Percentiles rank a stretch among this genome's conserved stretches.
These are phyloP conservation scores for Suhomyces terraborum DNA, from an alignment of 1,139 yeast genomes.

Conservation along the genomic window DNA sequence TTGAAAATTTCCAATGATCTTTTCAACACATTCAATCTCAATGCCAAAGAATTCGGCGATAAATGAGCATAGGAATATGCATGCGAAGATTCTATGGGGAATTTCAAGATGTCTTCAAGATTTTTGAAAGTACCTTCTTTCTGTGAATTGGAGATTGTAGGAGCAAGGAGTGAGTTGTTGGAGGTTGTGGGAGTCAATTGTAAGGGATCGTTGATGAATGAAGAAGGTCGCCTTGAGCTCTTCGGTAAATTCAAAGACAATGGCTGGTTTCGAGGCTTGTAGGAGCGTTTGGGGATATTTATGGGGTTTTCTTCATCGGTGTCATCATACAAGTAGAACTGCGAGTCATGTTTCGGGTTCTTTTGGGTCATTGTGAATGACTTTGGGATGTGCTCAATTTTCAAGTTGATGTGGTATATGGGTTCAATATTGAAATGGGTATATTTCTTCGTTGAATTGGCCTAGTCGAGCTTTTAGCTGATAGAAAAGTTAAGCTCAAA, in stretches of 20 bases:
- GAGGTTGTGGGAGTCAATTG: constrained; percentile 18
- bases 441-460: no score
- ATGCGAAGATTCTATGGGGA: constrained; percentile 80
- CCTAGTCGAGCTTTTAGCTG: no score
- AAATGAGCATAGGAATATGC: constrained; percentile 84
- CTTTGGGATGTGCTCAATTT: not conserved
- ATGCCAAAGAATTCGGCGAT: constrained; percentile 77
- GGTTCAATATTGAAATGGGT: no score
- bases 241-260: constrained; percentile 7
- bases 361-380: not conserved
- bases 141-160: constrained; percentile 2
- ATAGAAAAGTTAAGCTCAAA: no score
- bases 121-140: constrained; percentile 17
- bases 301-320: constrained; percentile 8
- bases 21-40: constrained; percentile 71
- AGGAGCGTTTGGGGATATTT: constrained; percentile 11
- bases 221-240: constrained; percentile 13
- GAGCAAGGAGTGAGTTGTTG: constrained; percentile 4
- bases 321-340: constrained; percentile 19
- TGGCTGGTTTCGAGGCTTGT: constrained; percentile 4
- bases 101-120: constrained; percentile 45
- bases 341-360: constrained; percentile 2
- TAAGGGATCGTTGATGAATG: constrained; percentile 10
- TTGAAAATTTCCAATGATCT: constrained; percentile 71
- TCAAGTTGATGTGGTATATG: no score